Evolutionary conservation across 2,329 filamentous ascomycete genomes (phyloP).

Genomic region (Amphichorda felina): DNA sequence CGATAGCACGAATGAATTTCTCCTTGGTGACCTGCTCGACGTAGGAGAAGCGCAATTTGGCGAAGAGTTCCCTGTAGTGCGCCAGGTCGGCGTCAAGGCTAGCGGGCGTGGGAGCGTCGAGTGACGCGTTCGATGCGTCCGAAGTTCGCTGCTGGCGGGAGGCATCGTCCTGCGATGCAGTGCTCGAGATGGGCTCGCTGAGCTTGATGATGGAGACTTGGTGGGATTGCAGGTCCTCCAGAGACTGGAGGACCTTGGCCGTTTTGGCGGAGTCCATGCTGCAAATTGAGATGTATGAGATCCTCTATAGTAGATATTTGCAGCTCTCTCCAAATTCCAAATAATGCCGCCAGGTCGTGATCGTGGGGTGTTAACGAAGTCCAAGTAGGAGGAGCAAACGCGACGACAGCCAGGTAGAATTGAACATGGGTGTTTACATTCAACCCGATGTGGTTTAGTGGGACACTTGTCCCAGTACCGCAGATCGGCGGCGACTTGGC

Average conservation of each 20-base stretch:
- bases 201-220: conserved; percentile 66
- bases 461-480: not conserved
- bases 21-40: conserved; percentile 98
- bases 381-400: too few relatives aligned
- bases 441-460: conserved; percentile 15
- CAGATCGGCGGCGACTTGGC: not conserved
- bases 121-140: conserved; percentile 55
- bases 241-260: conserved; percentile 29
- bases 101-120: conserved; percentile 59
- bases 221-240: conserved; percentile 44
- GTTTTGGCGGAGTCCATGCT: conserved; percentile 20
- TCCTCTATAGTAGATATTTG: too few relatives aligned
- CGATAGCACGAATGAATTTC: conserved; percentile 88
- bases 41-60: conserved; percentile 93
- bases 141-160: conserved; percentile 39
- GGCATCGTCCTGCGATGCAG: not conserved
- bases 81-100: conserved; percentile 71
- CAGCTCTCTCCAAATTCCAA: too few relatives aligned
- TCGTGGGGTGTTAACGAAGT: too few relatives aligned
- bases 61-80: conserved; percentile 92
- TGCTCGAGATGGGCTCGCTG: conserved; percentile 59
- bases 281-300: too few relatives aligned
- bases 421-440: conserved; percentile 24
- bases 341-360: too few relatives aligned
- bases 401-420: too few relatives aligned